These are phyloP conservation scores for Nigrospora oryzae DNA, from an alignment of 2,329 filamentous ascomycete genomes.

Conservation along the genomic window DNA sequence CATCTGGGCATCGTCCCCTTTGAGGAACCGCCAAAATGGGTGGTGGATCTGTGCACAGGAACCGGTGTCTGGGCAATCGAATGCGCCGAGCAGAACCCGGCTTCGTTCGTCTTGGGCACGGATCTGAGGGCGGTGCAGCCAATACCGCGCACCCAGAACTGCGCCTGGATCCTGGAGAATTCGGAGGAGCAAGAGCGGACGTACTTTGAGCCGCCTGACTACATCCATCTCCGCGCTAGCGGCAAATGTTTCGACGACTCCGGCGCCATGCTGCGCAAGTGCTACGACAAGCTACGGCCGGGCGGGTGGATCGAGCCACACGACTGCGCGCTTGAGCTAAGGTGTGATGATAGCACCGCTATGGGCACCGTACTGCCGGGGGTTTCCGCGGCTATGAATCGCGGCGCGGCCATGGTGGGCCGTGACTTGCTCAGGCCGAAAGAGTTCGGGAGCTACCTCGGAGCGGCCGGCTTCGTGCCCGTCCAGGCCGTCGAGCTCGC, in stretches of 20 bases:
- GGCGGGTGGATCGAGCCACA: neutral
- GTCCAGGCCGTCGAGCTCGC: neutral
- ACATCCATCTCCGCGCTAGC: neutral
- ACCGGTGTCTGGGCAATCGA: neutral
- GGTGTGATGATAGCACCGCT: neutral
- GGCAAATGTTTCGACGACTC: neutral
- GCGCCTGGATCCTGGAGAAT: neutral
- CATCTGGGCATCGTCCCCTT: neutral
- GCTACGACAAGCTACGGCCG: neutral
- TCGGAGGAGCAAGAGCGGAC: constrained; percentile 1
- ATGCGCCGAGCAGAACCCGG: neutral
- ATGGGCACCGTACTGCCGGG: neutral
- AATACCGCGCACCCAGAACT: neutral
- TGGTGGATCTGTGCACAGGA: neutral
- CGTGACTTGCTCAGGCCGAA: neutral
- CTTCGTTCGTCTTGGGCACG: neutral
- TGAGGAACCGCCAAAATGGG: neutral
- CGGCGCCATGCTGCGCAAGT: neutral
- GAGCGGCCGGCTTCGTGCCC: neutral
- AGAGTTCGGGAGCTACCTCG: neutral
- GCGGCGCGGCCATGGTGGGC: neutral
- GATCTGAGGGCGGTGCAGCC: neutral
- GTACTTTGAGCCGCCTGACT: neutral
- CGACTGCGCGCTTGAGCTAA: neutral
- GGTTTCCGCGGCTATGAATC: neutral